Percentiles rank a stretch among this genome's conserved stretches.
Evolutionary conservation across 2,329 filamentous ascomycete species (phyloP).

Genomic region (Cercospora zeae-maydis): DNA sequence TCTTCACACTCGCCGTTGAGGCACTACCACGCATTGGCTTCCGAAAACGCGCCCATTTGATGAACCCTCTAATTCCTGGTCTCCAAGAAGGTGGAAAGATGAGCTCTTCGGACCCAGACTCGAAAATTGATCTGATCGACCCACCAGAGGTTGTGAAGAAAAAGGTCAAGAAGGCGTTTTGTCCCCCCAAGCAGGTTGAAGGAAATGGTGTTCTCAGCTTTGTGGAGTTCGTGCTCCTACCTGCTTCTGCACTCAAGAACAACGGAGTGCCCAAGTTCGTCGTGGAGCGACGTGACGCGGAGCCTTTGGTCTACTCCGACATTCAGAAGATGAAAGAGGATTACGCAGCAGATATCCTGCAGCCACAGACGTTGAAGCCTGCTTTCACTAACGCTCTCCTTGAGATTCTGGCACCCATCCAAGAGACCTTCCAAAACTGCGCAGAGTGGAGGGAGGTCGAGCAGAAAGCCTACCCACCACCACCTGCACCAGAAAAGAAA

Average conservation of each 20-base stretch:
- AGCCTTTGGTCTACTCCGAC: constrained; percentile 74
- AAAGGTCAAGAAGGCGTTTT: constrained; percentile 83
- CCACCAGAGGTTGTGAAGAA: constrained; percentile 67
- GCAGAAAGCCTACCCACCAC: constrained; percentile 75
- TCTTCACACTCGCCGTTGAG: constrained; percentile 82
- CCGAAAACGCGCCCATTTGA: constrained; percentile 67
- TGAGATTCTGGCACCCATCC: constrained; percentile 72
- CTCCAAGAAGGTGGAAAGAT: constrained; percentile 76
- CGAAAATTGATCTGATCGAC: constrained; percentile 93
- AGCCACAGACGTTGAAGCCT: constrained; percentile 81
- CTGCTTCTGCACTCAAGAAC: constrained; percentile 62
- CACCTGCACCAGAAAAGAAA: constrained; percentile 58
- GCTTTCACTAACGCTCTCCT: constrained; percentile 72
- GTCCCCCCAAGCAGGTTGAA: constrained; percentile 70
- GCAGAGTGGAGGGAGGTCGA: constrained; percentile 77
- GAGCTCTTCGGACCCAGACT: constrained; percentile 65
- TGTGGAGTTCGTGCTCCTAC: constrained; percentile 81
- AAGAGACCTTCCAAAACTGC: constrained; percentile 65
- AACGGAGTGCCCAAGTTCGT: constrained; percentile 58
- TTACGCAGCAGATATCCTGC: constrained; percentile 66
- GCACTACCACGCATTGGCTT: constrained; percentile 83
- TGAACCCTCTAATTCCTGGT: constrained; percentile 88
- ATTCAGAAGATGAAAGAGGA: constrained; percentile 74
- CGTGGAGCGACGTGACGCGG: constrained; percentile 62
- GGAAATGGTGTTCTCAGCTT: constrained; percentile 85